Evolutionary conservation across 805 yeast species (phyloP).

Genomic region (Kazachstania bromeliacearum): DNA sequence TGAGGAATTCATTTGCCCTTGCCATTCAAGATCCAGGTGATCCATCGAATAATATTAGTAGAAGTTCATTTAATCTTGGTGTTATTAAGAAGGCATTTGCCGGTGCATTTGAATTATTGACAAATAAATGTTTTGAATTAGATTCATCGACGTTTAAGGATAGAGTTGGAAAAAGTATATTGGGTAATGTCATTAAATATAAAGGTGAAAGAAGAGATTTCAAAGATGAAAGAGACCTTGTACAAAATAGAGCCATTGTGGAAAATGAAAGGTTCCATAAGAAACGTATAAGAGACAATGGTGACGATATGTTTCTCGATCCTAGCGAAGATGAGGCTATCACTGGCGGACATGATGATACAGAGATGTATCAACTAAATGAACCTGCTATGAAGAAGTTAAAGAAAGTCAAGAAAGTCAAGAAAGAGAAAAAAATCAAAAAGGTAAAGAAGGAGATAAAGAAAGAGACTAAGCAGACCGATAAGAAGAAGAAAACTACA

Average conservation of each 20-base stretch:
- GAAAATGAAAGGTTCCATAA: constrained; percentile 26
- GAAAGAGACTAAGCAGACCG: background rate
- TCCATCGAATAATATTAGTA: constrained; percentile 64
- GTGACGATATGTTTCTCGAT: constrained; percentile 14
- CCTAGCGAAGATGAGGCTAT: constrained; percentile 20
- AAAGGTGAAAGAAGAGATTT: constrained; percentile 70
- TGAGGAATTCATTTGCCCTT: constrained; percentile 45
- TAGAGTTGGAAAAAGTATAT: constrained; percentile 60
- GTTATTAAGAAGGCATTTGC: constrained; percentile 78
- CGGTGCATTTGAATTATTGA: constrained; percentile 74
- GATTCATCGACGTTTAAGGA: constrained; percentile 55
- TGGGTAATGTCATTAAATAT: constrained; percentile 71
- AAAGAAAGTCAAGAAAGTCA: constrained; percentile 6
- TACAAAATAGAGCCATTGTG: constrained; percentile 47
- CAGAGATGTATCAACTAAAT: constrained; percentile 15
- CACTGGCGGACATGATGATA: constrained; percentile 13
- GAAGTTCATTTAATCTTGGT: constrained; percentile 73
- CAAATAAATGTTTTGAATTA: constrained; percentile 66
- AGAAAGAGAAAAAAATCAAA: background rate
- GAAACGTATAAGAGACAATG: constrained; percentile 13
- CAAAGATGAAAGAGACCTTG: constrained; percentile 60
- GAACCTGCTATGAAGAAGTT: constrained; percentile 13
- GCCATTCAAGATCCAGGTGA: constrained; percentile 90
- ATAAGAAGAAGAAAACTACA: background rate
- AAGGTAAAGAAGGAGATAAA: constrained; percentile 2